A percentile compares a stretch with the other conserved stretches of the same genome.
phyloP scores from a whole-genome alignment of 2,329 filamentous ascomycete genomes.

The Cladorrhinum sp. region DNA sequence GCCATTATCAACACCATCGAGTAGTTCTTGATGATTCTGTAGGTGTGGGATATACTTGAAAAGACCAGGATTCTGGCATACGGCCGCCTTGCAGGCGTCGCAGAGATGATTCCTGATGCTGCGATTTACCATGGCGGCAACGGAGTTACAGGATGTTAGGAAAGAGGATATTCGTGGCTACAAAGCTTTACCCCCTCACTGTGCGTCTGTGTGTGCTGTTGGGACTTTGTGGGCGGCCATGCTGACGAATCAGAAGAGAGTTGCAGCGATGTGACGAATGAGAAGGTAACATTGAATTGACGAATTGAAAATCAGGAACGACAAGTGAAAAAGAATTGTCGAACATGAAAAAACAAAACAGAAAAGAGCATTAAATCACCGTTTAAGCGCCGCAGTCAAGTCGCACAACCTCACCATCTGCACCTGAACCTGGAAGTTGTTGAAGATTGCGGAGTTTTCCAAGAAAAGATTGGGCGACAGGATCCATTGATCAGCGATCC shows the following conservation, averaged over 20 bases:
- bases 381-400: not conserved
- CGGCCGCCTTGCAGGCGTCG: not conserved
- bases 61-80: not conserved
- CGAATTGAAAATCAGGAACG: too few species aligned
- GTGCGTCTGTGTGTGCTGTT: too few species aligned
- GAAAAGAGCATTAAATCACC: too few species aligned
- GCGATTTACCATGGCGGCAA: not conserved
- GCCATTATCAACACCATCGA: not conserved
- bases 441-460: not conserved
- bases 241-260: not conserved
- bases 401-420: not conserved
- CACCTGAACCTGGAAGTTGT: not conserved
- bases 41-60: not conserved
- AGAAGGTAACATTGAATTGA: not conserved
- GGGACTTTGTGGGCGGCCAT: not conserved
- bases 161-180: too few species aligned
- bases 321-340: too few species aligned
- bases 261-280: not conserved
- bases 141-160: too few species aligned
- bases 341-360: too few species aligned
- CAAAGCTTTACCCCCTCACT: too few species aligned
- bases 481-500: not conserved
- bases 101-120: not conserved
- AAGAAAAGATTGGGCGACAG: not conserved
- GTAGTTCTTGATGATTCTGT: not conserved